phyloP scores from a whole-genome alignment of 1,284 basidiomycete species.

The Ustilago shanxiensis region DNA sequence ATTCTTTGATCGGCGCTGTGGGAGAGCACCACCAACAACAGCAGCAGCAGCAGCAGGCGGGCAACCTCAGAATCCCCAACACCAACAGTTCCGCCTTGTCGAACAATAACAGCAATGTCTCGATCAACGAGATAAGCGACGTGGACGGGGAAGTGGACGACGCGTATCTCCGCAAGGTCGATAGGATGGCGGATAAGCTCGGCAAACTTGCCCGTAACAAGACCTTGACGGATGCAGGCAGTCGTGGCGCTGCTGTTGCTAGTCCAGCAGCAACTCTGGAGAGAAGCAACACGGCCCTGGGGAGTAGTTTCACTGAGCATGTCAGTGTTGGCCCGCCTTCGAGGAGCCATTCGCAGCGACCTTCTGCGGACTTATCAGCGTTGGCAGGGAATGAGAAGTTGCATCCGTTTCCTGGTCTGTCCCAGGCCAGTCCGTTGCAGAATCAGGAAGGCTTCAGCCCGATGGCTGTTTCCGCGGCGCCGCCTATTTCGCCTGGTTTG shows the following conservation, averaged over 20 bases:
- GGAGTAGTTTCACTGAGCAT: constrained; percentile 36
- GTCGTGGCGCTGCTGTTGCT: not conserved
- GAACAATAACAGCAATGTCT: constrained; percentile 26
- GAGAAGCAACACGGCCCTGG: constrained; percentile 13
- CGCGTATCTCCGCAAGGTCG: constrained; percentile 43
- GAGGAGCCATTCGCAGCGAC: constrained; percentile 23
- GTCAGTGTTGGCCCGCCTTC: constrained; percentile 3
- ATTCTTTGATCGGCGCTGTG: constrained; percentile 15
- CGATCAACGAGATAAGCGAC: constrained; percentile 40
- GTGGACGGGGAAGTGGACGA: constrained; percentile 48
- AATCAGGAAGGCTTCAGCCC: constrained; percentile 27
- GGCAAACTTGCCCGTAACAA: constrained; percentile 37
- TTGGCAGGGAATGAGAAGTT: constrained; percentile 52
- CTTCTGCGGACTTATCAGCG: constrained; percentile 30
- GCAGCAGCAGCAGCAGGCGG: constrained; percentile 2
- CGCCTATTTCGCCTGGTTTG: not conserved
- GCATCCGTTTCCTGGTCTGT: constrained; percentile 54
- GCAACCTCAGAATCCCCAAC: constrained; percentile 13
- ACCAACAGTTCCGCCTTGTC: constrained; percentile 6
- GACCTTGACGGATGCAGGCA: not conserved
- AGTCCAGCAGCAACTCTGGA: constrained; percentile 12
- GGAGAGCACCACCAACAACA: no score
- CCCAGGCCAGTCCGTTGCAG: constrained; percentile 29
- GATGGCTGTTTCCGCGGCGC: constrained; percentile 18
- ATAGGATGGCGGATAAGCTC: constrained; percentile 51